Percentiles rank a stretch among this genome's conserved stretches.
Evolutionary conservation across 163 green algal species (phyloP).

Genomic region (Scenedesmus sp.): DNA sequence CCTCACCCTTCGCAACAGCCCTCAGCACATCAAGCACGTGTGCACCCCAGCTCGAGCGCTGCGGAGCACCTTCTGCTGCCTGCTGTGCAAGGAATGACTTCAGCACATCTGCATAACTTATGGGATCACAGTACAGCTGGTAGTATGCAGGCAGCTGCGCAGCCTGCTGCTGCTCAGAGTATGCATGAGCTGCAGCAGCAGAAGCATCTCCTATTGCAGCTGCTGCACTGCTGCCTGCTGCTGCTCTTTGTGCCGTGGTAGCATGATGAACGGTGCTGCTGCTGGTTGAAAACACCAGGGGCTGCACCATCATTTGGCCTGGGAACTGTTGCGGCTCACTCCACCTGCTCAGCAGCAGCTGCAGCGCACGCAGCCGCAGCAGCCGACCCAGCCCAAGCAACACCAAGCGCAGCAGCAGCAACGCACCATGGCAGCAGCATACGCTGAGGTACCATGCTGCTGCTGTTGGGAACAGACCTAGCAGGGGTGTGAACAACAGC

Average conservation of each 20-base stretch:
- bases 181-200: not conserved
- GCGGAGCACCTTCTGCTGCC: not conserved
- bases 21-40: not conserved
- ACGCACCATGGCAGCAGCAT: not conserved
- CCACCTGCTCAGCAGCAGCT: slow-evolving; percentile 25
- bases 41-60: not conserved
- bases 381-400: slow-evolving; percentile 11
- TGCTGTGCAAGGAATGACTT: not conserved
- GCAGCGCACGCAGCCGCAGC: slow-evolving; percentile 41
- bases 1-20: not conserved
- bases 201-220: not conserved
- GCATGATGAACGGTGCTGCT: not conserved
- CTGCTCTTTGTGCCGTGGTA: not conserved
- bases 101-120: not conserved
- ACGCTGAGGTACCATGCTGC: slow-evolving; percentile 47
- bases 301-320: slow-evolving; percentile 41
- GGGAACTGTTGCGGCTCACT: slow-evolving; percentile 42
- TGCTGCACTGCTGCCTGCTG: not conserved
- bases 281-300: not conserved
- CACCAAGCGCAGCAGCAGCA: not conserved
- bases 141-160: not conserved
- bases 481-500: slow-evolving; percentile 69
- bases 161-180: not conserved
- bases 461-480: slow-evolving; percentile 64
- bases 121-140: not conserved